phyloP scores from a whole-genome alignment of 2,329 filamentous ascomycete species.

The Cladophialophora psammophila region DNA sequence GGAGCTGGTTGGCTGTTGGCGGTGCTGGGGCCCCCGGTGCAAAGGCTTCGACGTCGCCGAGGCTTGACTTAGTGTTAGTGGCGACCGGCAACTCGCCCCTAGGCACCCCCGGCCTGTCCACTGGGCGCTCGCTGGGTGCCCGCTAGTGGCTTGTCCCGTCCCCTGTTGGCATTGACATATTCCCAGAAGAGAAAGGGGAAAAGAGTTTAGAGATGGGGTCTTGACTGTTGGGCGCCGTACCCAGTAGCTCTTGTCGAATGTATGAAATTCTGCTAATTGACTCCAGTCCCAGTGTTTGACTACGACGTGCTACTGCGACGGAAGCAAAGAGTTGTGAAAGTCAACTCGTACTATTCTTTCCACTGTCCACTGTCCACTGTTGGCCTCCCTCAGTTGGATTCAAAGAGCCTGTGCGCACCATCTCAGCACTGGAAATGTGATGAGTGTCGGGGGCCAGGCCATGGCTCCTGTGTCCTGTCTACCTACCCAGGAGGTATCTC shows the following conservation, averaged over 20 bases:
- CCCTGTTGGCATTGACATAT: background rate
- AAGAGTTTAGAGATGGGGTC: conserved; percentile 2
- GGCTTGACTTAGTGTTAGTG: conserved; percentile 7
- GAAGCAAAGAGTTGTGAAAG: background rate
- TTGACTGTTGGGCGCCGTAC: background rate
- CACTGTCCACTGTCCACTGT: background rate
- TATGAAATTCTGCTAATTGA: background rate
- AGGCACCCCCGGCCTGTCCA: background rate
- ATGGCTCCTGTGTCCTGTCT: background rate
- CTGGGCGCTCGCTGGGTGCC: background rate
- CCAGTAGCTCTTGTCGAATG: background rate
- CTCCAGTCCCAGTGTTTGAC: conserved; percentile 6
- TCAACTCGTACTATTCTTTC: background rate
- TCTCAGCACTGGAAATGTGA: background rate
- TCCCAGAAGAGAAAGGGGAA: conserved; percentile 8
- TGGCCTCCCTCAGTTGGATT: background rate
- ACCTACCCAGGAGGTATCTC: background rate
- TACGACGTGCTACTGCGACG: background rate
- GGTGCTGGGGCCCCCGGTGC: background rate
- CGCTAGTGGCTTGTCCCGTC: conserved; percentile 4
- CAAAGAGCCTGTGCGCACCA: background rate
- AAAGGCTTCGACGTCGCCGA: background rate
- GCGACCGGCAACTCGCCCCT: conserved; percentile 1
- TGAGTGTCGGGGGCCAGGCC: background rate
- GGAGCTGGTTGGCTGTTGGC: conserved; percentile 9